These are phyloP conservation scores for Fraxinus nigra DNA, from an alignment of 305 asterid genomes.

Conservation along the genomic window DNA sequence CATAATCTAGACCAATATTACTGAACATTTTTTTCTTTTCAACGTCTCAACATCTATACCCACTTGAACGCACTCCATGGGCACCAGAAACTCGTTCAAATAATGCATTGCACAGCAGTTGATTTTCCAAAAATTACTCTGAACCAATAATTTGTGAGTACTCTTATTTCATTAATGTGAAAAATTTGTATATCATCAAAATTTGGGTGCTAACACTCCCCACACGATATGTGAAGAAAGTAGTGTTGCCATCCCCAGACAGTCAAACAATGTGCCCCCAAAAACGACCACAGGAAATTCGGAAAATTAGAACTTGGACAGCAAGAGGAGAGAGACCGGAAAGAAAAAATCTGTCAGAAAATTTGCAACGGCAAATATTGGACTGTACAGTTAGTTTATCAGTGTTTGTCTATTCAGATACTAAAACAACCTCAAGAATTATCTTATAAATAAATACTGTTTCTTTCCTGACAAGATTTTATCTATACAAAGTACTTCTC, in stretches of 20 bases:
- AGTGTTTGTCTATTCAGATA: neutral
- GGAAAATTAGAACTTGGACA: neutral
- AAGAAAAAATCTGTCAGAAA: neutral
- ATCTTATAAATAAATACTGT: neutral
- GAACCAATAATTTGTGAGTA: neutral
- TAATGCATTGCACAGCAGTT: neutral
- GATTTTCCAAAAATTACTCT: neutral
- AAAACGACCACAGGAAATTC: neutral
- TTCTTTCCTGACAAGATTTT: slow-evolving; percentile 1
- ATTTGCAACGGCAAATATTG: neutral
- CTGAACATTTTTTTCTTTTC: neutral
- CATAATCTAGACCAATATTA: neutral
- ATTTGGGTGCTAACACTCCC: neutral
- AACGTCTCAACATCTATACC: neutral
- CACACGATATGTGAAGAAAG: neutral
- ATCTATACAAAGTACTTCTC: neutral
- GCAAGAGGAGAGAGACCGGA: neutral
- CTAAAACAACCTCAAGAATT: slow-evolving; percentile 1
- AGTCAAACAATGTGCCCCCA: neutral
- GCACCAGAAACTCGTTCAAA: neutral
- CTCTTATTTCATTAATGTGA: neutral
- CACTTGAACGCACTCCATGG: neutral
- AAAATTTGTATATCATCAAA: neutral
- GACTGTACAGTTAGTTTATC: neutral
- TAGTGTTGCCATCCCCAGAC: neutral